Conservation (phyloP, 2,329 filamentous ascomycete species). For the Scedosporium aurantiacum region DNA sequence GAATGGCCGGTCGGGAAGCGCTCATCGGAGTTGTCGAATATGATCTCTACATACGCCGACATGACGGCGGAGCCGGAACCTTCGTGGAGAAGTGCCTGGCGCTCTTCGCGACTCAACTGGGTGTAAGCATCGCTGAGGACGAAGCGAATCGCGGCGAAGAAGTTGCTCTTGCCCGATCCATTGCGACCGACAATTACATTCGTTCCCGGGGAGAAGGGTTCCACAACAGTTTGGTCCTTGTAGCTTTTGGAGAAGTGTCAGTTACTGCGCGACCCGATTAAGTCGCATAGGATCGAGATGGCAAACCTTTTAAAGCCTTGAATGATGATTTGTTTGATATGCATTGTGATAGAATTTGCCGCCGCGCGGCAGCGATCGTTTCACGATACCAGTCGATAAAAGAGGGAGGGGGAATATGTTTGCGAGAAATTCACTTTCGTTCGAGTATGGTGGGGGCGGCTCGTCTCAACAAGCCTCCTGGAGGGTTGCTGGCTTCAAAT, state of each 20-base stretch:
- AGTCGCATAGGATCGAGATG: constrained; percentile 2
- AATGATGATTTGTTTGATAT: constrained; percentile 99
- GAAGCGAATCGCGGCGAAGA: constrained; percentile 97
- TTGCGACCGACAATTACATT: constrained; percentile 99
- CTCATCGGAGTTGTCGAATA: constrained; percentile 95
- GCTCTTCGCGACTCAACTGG: constrained; percentile 89
- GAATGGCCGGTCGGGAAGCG: constrained; percentile 89
- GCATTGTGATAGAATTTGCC: constrained; percentile 49
- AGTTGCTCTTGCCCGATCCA: constrained; percentile 98
- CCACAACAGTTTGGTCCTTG: constrained; percentile 98
- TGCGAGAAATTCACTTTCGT: background rate
- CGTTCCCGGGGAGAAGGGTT: constrained; percentile 92
- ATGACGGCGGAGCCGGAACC: constrained; percentile 95
- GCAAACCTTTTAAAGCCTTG: constrained; percentile 96
- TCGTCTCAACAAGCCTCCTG: constrained; percentile 10
- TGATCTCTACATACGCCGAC: constrained; percentile 98
- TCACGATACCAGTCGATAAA: constrained; percentile 6
- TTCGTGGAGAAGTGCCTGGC: constrained; percentile 92
- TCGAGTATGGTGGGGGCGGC: background rate
- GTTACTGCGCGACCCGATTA: background rate
- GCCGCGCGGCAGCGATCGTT: constrained; percentile 4
- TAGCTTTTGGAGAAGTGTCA: constrained; percentile 49
- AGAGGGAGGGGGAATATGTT: background rate
- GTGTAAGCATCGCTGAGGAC: constrained; percentile 97
- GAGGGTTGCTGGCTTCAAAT: background rate